Conservation (phyloP, 192 early-diverging fungal genomes). For the Funneliformis mosseae region DNA sequence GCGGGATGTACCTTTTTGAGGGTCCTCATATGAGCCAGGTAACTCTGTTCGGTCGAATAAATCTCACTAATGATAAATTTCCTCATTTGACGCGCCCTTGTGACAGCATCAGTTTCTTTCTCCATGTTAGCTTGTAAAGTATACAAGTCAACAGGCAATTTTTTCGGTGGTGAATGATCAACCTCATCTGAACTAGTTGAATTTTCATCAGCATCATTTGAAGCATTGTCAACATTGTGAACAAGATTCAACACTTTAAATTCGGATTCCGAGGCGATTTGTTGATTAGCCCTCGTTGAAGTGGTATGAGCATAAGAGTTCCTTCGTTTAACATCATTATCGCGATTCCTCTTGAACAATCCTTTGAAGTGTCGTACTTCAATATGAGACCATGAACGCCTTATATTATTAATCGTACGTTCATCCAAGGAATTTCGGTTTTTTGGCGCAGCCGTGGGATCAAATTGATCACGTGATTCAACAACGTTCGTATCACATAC, state of each 20-base stretch:
- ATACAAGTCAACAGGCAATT: neutral
- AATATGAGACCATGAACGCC: slow-evolving; percentile 28
- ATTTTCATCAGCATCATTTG: neutral
- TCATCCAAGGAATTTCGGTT: neutral
- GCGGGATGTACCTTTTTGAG: slow-evolving; percentile 41
- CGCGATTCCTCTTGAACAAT: slow-evolving; percentile 1
- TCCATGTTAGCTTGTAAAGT: slow-evolving; percentile 2
- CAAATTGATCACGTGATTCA: neutral
- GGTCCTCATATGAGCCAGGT: slow-evolving; percentile 43
- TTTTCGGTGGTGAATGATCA: neutral
- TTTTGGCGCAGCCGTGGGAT: neutral
- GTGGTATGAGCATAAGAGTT: slow-evolving; percentile 13
- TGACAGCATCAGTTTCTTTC: neutral
- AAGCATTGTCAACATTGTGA: neutral
- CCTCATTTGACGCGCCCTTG: slow-evolving; percentile 34
- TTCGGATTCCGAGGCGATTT: slow-evolving; percentile 1
- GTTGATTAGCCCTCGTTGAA: neutral
- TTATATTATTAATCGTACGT: neutral
- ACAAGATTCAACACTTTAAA: neutral
- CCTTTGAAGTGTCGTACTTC: slow-evolving; percentile 29
- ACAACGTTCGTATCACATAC: neutral
- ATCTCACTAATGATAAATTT: slow-evolving; percentile 45
- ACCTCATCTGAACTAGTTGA: neutral
- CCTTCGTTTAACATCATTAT: neutral
- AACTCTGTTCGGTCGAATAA: slow-evolving; percentile 46